Base-by-base conservation (phyloP, 768 basidiomycete species). In the Boletus coccyginus region DNA sequence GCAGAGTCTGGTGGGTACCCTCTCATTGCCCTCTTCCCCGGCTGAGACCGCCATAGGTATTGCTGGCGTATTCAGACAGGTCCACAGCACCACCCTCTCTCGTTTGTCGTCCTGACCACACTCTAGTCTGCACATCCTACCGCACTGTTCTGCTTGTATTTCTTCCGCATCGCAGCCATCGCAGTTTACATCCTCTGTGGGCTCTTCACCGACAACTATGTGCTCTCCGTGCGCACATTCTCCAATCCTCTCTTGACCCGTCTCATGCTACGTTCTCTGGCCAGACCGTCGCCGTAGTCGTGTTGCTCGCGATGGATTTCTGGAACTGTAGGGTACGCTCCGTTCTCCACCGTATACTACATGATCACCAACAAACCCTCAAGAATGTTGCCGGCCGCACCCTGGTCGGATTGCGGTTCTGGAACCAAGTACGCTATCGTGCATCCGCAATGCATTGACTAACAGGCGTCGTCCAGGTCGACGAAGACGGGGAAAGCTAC, bases 271-370 rank as follows among this genome's bases (percentile, higher is more conserved):
- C 46, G 42, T 5, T 29, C 27, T 27, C 47, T 27, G 27, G 31
- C 54, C 65, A 87, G 85, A 96, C 94, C 27, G 95, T 99, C 5
- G 73, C 84, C 10, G 96, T 98, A 0, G 97, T 98, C 21, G 87
- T 98, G 2, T 78, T 99, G 16, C 83, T 99, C 27, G 90, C 95
- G 0, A 89, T 96, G 84, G 97, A 99, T 74, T 99, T 99, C 72
- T 99, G 96, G 97, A 98, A 96, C 65, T 94, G 92, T 62, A 78
- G 94, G 70, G 92, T 94, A 66, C 57, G 83, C 57, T 31, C 46
- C 38, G 10, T 52, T 21, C 46, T 46, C 8, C 7, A 2, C 27
- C 36, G n/a, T n/a, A 29, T 12, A 38, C 51, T 48, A n/a, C 53
- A 21, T 55, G 47, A 29, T 43, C 32, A 27, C 56, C n/a, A 57